A percentile compares a stretch with the other conserved stretches of the same genome.
Evolutionary conservation across 2,329 filamentous ascomycete species (phyloP).

Genomic region (Lecanicillium sp.): DNA sequence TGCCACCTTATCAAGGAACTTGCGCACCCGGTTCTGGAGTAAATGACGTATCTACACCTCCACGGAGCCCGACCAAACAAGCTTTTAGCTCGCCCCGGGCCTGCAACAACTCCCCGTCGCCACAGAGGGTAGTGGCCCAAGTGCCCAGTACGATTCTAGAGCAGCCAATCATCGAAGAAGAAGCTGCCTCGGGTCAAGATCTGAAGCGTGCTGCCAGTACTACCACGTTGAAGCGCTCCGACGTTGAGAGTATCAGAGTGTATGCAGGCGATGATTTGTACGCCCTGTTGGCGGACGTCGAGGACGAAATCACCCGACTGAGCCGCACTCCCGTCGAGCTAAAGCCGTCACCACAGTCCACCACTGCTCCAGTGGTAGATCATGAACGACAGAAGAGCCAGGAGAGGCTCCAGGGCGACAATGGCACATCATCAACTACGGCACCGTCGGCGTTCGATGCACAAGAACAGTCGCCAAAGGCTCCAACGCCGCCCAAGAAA

Average conservation of each 20-base stretch:
- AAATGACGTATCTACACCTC: slow-evolving; percentile 45
- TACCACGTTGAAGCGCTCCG: slow-evolving; percentile 24
- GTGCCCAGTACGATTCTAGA: slow-evolving; percentile 50
- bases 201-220: slow-evolving; percentile 17
- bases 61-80: slow-evolving; percentile 48
- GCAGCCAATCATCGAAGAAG: slow-evolving; percentile 38
- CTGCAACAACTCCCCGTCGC: slow-evolving; percentile 34
- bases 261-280: slow-evolving; percentile 62
- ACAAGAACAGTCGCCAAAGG: background rate
- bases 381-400: slow-evolving; percentile 43
- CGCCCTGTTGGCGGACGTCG: slow-evolving; percentile 57
- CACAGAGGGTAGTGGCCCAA: slow-evolving; percentile 42
- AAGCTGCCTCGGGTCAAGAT: slow-evolving; percentile 21
- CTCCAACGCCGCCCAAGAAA: slow-evolving; percentile 2
- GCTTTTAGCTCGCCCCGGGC: slow-evolving; percentile 22
- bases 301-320: slow-evolving; percentile 35
- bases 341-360: background rate
- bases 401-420: slow-evolving; percentile 36
- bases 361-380: slow-evolving; percentile 20
- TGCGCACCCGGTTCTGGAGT: slow-evolving; percentile 28
- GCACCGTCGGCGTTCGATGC: background rate
- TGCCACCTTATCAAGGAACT: slow-evolving; percentile 33
- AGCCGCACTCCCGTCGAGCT: slow-evolving; percentile 14
- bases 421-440: slow-evolving; percentile 16
- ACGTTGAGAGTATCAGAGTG: slow-evolving; percentile 57